Evolutionary conservation across 768 basidiomycete species (phyloP), one percentile per base, ranked within the genome.

Genomic region (Calocera cornea): DNA sequence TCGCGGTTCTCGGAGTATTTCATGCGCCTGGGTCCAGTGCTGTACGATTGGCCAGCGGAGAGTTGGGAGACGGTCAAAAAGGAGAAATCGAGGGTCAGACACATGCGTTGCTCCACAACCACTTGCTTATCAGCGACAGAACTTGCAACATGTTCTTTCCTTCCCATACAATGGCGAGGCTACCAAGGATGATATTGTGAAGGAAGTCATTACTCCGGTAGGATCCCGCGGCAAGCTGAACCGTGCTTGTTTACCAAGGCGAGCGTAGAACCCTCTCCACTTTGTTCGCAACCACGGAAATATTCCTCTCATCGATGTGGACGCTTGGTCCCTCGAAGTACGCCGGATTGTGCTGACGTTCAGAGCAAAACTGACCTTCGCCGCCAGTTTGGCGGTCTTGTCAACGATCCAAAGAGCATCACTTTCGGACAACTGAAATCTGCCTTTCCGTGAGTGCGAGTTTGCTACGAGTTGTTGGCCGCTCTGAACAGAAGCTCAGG

Each of bases 91-190:
- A 68, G 67, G 64, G 63, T 54, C 19, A 7, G 65, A 3, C 8
- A 7, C 16, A n/a, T 22, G 19, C 22, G 19, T 14, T 19, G 49
- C 19, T 22, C 17, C 24, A 24, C 36, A 17, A 12, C 19, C 64
- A 34, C 34, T 34, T 22, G 41, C 34, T 27, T 29, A 24, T 29
- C 11, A 71, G 14, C 14, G 36, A 38, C 77, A 78, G 12, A 79
- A 81, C 68, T 74, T 83, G 66, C 77, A 83, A 34, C 82, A 83
- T 69, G 73, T 84, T 24, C 75, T 83, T 27, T 80, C 83, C 71
- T 84, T 84, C 71, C 83, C 83, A 8, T 83, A 83, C 71, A 84
- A 84, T 70, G 83, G 83, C 34, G 83, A 84, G 71, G 83, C 83
- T 8, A 77, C 74, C 22, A 75, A 78, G 14, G 72, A 78, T 19